Conservation (phyloP, 2,329 filamentous ascomycete genomes). For the Monascus ruber region DNA sequence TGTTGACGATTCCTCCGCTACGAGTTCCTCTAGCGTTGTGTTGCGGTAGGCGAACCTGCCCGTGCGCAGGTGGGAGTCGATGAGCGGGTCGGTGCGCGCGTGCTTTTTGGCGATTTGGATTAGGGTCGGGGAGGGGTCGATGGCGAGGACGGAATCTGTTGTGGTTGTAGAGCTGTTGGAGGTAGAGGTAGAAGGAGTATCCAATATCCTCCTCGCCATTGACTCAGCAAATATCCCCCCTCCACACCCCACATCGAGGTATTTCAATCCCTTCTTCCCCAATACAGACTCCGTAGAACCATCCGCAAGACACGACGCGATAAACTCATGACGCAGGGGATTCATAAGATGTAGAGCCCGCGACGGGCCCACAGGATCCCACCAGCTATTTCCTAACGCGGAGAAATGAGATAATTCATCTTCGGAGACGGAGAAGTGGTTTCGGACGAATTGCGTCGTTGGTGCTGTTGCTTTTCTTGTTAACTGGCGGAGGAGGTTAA, state of each 20-base stretch:
- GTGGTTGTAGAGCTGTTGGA: slow-evolving; percentile 20
- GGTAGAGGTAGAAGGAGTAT: slow-evolving; percentile 6
- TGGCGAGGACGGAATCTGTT: slow-evolving; percentile 33
- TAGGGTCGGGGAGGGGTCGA: slow-evolving; percentile 33
- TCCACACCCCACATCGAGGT: slow-evolving; percentile 89
- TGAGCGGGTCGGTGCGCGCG: slow-evolving; percentile 58
- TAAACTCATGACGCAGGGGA: slow-evolving; percentile 88
- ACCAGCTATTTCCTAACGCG: slow-evolving; percentile 85
- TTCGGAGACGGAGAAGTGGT: slow-evolving; percentile 60
- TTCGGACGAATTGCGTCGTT: slow-evolving; percentile 5
- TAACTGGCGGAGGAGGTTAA: not conserved
- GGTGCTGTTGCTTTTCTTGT: not conserved
- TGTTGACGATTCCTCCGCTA: slow-evolving; percentile 19
- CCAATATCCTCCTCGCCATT: slow-evolving; percentile 30
- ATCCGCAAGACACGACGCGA: slow-evolving; percentile 56
- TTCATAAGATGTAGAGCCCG: slow-evolving; percentile 96
- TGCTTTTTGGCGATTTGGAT: slow-evolving; percentile 61
- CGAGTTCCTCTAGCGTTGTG: slow-evolving; percentile 56
- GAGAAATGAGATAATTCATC: slow-evolving; percentile 92
- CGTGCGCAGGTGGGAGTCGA: slow-evolving; percentile 43
- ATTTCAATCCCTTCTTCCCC: slow-evolving; percentile 34
- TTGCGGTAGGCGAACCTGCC: slow-evolving; percentile 58
- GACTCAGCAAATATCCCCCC: slow-evolving; percentile 90
- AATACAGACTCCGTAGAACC: slow-evolving; percentile 20
- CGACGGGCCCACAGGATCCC: slow-evolving; percentile 89